These are phyloP conservation scores for Phalaenopsis aphrodite DNA, from an alignment of 106 monocot species.

Conservation along the genomic window DNA sequence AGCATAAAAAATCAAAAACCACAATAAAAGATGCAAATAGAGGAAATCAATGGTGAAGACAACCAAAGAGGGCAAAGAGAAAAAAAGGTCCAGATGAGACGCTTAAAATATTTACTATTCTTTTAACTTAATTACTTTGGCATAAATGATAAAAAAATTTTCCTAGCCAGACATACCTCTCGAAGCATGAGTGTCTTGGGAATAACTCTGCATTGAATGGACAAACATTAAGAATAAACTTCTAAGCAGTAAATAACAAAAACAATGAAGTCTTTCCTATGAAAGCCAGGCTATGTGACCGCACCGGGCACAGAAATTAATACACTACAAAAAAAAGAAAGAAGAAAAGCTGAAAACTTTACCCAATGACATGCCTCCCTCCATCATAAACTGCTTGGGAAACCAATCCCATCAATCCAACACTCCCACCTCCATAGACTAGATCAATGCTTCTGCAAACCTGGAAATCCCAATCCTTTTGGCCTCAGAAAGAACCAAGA, in stretches of 20 bases:
- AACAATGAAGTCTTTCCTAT: neutral
- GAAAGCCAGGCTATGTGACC: neutral
- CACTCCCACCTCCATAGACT: constrained; percentile 68
- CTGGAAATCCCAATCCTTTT: constrained; percentile 18
- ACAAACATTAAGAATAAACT: constrained; percentile 20
- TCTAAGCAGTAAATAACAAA: constrained; percentile 5
- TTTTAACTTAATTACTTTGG: neutral
- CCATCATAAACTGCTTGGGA: constrained; percentile 65
- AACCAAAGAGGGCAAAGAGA: neutral
- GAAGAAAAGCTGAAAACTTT: constrained; percentile 7
- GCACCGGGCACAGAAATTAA: neutral
- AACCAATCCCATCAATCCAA: constrained; percentile 58
- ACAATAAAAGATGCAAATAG: neutral
- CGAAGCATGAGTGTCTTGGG: constrained; percentile 90
- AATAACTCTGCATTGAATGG: constrained; percentile 65
- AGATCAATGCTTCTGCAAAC: constrained; percentile 64
- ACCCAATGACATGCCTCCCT: constrained; percentile 67
- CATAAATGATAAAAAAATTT: neutral
- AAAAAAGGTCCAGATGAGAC: neutral
- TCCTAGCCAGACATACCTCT: constrained; percentile 44
- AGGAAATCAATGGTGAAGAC: neutral
- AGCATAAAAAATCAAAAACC: neutral
- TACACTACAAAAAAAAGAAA: neutral
- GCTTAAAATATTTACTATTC: neutral
- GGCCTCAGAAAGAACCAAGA: neutral